Percentiles rank a stretch among this genome's conserved stretches.
These are phyloP conservation scores for Zygotorulaspora mrakii DNA, from an alignment of 1,139 yeast genomes.

Conservation along the genomic window DNA sequence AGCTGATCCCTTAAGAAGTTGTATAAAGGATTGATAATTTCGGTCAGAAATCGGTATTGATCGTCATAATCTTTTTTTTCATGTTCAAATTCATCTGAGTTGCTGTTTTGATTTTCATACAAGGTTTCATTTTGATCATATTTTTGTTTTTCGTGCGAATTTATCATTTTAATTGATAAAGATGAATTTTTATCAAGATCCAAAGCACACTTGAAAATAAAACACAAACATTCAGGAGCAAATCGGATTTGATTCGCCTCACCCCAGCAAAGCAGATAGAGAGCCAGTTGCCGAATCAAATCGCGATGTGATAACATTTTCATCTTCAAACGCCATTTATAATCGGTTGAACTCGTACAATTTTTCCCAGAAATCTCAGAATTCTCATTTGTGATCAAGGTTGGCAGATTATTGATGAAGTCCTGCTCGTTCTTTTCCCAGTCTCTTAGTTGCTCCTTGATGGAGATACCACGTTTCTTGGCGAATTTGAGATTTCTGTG, in stretches of 20 bases:
- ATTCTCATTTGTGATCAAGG: slow-evolving; percentile 18
- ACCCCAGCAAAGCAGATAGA: slow-evolving; percentile 80
- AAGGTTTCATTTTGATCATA: background rate
- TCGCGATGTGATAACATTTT: slow-evolving; percentile 49
- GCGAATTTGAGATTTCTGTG: slow-evolving; percentile 38
- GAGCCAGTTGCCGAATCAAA: slow-evolving; percentile 60
- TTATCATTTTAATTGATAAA: too few relatives aligned
- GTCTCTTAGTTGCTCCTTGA: slow-evolving; percentile 32
- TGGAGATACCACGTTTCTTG: slow-evolving; percentile 36
- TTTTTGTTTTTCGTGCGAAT: too few relatives aligned
- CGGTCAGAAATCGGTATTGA: slow-evolving; percentile 51
- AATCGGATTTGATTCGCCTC: slow-evolving; percentile 81
- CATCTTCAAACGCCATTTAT: slow-evolving; percentile 65
- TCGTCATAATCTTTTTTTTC: background rate
- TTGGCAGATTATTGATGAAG: slow-evolving; percentile 34
- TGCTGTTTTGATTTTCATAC: background rate
- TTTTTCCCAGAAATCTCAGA: slow-evolving; percentile 46
- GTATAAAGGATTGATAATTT: slow-evolving; percentile 73
- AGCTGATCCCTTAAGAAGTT: slow-evolving; percentile 56
- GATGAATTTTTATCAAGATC: slow-evolving; percentile 55
- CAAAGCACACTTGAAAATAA: slow-evolving; percentile 71
- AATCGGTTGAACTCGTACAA: slow-evolving; percentile 50
- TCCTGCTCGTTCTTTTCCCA: slow-evolving; percentile 35
- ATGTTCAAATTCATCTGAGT: slow-evolving; percentile 15
- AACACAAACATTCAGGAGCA: slow-evolving; percentile 83